phyloP scores from a whole-genome alignment of 208 protist genomes.

The Acanthamoeba culbertsoni region DNA sequence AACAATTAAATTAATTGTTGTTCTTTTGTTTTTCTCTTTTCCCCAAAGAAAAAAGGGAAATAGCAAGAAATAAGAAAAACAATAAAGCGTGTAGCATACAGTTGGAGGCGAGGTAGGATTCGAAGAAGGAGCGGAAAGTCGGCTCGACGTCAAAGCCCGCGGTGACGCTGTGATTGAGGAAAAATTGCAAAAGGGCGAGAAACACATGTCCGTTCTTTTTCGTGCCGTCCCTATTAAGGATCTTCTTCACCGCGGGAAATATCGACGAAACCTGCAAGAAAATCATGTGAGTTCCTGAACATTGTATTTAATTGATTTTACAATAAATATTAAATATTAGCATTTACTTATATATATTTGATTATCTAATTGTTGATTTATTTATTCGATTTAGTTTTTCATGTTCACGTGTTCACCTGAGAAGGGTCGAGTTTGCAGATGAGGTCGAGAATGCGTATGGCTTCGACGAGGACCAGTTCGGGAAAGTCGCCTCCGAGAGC shows the following conservation, averaged over 20 bases:
- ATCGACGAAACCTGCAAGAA: slow-evolving; percentile 52
- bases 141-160: slow-evolving; percentile 67
- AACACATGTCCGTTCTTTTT: slow-evolving; percentile 62
- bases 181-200: slow-evolving; percentile 68
- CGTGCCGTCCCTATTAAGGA: slow-evolving; percentile 42
- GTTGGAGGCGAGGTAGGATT: slow-evolving; percentile 58
- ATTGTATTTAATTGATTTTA: too few species aligned
- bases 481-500: background rate
- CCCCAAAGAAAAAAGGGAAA: background rate
- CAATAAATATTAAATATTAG: too few species aligned
- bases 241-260: slow-evolving; percentile 67
- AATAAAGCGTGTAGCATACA: slow-evolving; percentile 53
- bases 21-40: too few species aligned
- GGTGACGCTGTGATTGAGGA: slow-evolving; percentile 66
- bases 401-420: too few species aligned
- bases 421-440: slow-evolving; percentile 55
- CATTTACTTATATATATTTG: too few species aligned
- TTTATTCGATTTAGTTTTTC: too few species aligned
- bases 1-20: too few species aligned
- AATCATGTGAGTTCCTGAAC: too few species aligned
- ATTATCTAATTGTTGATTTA: too few species aligned
- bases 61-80: background rate
- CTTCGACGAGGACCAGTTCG: slow-evolving; percentile 59
- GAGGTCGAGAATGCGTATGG: slow-evolving; percentile 65
- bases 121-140: slow-evolving; percentile 66